phyloP scores from a whole-genome alignment of 2,329 filamentous ascomycete species.

The Arthrocladium fulminans region DNA sequence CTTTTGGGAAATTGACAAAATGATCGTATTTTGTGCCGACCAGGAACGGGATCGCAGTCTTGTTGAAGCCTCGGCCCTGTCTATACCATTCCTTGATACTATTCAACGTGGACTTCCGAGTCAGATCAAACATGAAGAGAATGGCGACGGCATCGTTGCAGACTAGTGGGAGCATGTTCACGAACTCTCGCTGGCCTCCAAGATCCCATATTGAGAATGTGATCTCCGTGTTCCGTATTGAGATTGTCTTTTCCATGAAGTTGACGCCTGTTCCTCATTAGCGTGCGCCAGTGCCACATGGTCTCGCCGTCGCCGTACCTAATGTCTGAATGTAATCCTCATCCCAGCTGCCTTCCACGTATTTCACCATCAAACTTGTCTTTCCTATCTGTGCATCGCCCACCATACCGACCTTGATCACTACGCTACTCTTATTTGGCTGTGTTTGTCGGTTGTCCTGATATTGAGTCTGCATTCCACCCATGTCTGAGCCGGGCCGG shows the following conservation, averaged over 20 bases:
- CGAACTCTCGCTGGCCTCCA: conserved; percentile 94
- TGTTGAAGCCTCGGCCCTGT: conserved; percentile 96
- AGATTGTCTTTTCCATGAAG: conserved; percentile 99
- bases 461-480: conserved; percentile 37
- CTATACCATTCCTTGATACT: conserved; percentile 99
- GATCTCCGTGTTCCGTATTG: conserved; percentile 97
- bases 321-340: conserved; percentile 99
- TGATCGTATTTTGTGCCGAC: conserved; percentile 98
- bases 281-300: neutral
- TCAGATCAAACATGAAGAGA: conserved; percentile 98
- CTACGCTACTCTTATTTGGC: conserved; percentile 56
- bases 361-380: conserved; percentile 99
- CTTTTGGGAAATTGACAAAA: conserved; percentile 95
- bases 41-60: conserved; percentile 96
- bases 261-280: conserved; percentile 62
- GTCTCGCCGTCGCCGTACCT: conserved; percentile 41
- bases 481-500: conserved; percentile 43
- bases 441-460: conserved; percentile 34
- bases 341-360: conserved; percentile 98
- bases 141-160: conserved; percentile 99
- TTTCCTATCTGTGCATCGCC: conserved; percentile 98
- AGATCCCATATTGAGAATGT: conserved; percentile 99
- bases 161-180: conserved; percentile 98
- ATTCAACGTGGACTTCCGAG: conserved; percentile 94
- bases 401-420: conserved; percentile 99